These are phyloP conservation scores for Aspergillus wentii DNA, from an alignment of 495 filamentous ascomycete genomes.

Conservation along the genomic window DNA sequence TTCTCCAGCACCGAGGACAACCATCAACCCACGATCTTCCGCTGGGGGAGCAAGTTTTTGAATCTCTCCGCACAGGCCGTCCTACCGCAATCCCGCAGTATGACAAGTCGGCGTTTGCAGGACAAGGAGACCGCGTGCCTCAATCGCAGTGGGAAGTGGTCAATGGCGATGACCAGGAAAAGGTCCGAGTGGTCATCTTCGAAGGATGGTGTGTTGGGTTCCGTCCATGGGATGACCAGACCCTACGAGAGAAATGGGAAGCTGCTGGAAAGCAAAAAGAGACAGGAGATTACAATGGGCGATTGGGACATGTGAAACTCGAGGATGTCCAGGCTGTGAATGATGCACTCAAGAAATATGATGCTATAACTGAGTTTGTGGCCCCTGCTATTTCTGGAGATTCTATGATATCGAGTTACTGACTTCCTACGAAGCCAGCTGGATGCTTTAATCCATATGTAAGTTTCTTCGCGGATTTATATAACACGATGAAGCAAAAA, in stretches of 20 bases:
- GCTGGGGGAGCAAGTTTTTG: conserved; percentile 59
- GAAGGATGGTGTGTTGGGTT: conserved; percentile 96
- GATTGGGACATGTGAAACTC: conserved; percentile 54
- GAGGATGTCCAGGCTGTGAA: conserved; percentile 73
- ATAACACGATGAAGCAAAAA: no score
- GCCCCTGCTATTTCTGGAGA: not conserved
- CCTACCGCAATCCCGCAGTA: conserved; percentile 68
- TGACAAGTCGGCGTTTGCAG: conserved; percentile 75
- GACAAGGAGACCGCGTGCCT: conserved; percentile 72
- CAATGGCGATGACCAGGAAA: conserved; percentile 48
- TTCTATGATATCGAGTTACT: not conserved
- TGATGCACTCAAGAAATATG: conserved; percentile 61
- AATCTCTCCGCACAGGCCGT: conserved; percentile 46
- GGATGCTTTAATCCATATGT: conserved; percentile 83
- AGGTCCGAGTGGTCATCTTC: conserved; percentile 64
- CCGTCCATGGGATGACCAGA: conserved; percentile 50
- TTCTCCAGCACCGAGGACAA: conserved; percentile 80
- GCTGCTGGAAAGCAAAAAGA: conserved; percentile 43
- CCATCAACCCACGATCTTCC: conserved; percentile 80
- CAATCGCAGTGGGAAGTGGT: conserved; percentile 55
- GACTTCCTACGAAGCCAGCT: conserved; percentile 43
- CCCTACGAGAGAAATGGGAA: conserved; percentile 55
- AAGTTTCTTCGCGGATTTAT: conserved; percentile 17
- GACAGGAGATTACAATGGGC: conserved; percentile 33
- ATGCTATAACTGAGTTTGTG: conserved; percentile 61